phyloP scores from a whole-genome alignment of 352 stramenopile genomes.

The Pythium vanterpoolii region DNA sequence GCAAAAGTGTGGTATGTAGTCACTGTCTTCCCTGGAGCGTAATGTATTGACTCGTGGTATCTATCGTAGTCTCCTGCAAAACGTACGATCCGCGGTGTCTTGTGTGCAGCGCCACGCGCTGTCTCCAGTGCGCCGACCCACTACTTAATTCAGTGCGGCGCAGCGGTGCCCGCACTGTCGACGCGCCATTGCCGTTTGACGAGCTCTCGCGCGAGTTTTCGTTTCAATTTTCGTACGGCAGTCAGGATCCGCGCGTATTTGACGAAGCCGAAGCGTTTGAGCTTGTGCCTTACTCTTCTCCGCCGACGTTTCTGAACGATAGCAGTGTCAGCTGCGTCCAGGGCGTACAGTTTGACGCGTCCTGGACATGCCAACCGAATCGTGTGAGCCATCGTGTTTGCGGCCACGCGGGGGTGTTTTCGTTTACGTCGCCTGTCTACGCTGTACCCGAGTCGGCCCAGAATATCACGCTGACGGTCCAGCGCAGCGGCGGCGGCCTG shows the following conservation, averaged over 20 bases:
- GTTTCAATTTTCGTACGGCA: constrained; percentile 89
- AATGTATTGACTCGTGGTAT: background rate
- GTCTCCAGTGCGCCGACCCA: constrained; percentile 88
- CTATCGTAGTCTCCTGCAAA: constrained; percentile 67
- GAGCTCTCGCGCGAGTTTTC: constrained; percentile 89
- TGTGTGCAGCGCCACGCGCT: constrained; percentile 70
- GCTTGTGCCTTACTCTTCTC: constrained; percentile 23
- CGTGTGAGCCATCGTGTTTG: constrained; percentile 84
- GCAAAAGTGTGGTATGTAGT: constrained; percentile 60
- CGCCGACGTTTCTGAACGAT: constrained; percentile 47
- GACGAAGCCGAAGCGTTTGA: constrained; percentile 90
- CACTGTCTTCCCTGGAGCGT: background rate
- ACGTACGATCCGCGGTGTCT: constrained; percentile 90
- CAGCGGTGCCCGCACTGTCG: constrained; percentile 71
- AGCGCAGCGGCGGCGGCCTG: constrained; percentile 83
- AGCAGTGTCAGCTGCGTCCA: constrained; percentile 55
- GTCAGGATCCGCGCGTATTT: constrained; percentile 85
- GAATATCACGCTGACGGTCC: constrained; percentile 81
- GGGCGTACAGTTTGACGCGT: constrained; percentile 46
- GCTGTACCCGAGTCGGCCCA: constrained; percentile 62
- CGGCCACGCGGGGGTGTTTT: constrained; percentile 87
- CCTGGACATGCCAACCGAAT: constrained; percentile 58
- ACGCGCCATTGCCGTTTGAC: constrained; percentile 81
- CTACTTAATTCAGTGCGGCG: constrained; percentile 90
- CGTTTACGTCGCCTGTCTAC: constrained; percentile 86